Evolutionary conservation across 2,329 filamentous ascomycete species (phyloP).

Genomic region (Fusarium chuoi): DNA sequence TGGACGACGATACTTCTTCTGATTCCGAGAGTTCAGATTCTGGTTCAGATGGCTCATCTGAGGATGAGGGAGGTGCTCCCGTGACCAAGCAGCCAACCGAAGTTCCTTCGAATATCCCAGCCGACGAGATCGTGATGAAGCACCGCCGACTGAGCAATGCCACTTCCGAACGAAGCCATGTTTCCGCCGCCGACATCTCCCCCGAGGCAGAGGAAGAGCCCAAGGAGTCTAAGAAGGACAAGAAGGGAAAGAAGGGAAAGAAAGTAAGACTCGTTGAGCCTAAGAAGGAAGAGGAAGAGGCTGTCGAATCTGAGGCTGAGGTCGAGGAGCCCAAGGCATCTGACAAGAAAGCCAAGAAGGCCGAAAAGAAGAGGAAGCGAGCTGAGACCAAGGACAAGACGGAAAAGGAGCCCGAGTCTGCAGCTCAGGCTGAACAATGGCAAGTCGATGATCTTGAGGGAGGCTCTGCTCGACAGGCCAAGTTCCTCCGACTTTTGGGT

Average conservation of each 20-base stretch:
- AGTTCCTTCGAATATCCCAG: slow-evolving; percentile 36
- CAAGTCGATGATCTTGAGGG: slow-evolving; percentile 64
- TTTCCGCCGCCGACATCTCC: slow-evolving; percentile 22
- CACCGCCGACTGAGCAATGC: slow-evolving; percentile 47
- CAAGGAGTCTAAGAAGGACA: slow-evolving; percentile 40
- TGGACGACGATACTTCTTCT: slow-evolving; percentile 35
- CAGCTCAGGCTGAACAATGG: slow-evolving; percentile 57
- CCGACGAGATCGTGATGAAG: slow-evolving; percentile 48
- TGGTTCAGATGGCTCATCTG: slow-evolving; percentile 31
- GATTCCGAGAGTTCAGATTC: slow-evolving; percentile 37
- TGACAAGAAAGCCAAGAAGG: slow-evolving; percentile 49
- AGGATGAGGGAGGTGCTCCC: slow-evolving; percentile 39
- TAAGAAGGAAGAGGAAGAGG: slow-evolving; percentile 38
- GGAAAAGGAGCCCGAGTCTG: slow-evolving; percentile 22
- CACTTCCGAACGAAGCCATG: slow-evolving; percentile 38
- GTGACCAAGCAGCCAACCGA: slow-evolving; percentile 36
- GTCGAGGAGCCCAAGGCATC: slow-evolving; percentile 27
- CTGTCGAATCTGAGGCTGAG: slow-evolving; percentile 17
- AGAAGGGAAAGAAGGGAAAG: slow-evolving; percentile 46
- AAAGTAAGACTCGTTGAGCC: slow-evolving; percentile 26
- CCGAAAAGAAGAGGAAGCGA: slow-evolving; percentile 52
- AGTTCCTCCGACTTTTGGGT: slow-evolving; percentile 67
- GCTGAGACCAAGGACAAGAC: slow-evolving; percentile 39
- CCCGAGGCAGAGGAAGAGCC: slow-evolving; percentile 35
- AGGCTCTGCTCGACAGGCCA: slow-evolving; percentile 61